phyloP scores from a whole-genome alignment of 2,329 filamentous ascomycete species.

The Talaromyces sp. region DNA sequence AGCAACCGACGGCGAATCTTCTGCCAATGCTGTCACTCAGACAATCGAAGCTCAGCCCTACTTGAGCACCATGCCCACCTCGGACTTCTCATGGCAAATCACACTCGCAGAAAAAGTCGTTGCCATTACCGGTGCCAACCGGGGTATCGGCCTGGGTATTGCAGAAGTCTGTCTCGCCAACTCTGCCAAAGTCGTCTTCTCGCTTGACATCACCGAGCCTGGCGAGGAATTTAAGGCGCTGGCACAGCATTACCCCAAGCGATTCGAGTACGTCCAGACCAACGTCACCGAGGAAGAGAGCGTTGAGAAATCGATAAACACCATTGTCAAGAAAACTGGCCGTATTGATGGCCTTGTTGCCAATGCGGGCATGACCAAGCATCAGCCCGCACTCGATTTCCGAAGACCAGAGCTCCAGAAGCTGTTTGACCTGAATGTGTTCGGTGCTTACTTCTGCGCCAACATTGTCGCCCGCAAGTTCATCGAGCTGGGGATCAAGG shows the following conservation, averaged over 20 bases:
- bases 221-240: conserved; percentile 31
- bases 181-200: conserved; percentile 37
- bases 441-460: conserved; percentile 28
- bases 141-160: conserved; percentile 41
- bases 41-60: conserved; percentile 15
- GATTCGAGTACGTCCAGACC: conserved; percentile 43
- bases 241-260: conserved; percentile 37
- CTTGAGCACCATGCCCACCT: conserved; percentile 37
- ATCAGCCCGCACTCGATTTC: conserved; percentile 45
- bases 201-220: conserved; percentile 37
- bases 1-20: no score
- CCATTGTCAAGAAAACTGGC: conserved; percentile 35
- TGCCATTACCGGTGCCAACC: conserved; percentile 24
- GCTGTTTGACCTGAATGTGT: conserved; percentile 44
- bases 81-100: conserved; percentile 35
- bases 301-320: conserved; percentile 38
- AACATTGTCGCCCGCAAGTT: conserved; percentile 29
- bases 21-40: no score
- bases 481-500: conserved; percentile 37
- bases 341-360: conserved; percentile 41
- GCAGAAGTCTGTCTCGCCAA: conserved; percentile 47
- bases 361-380: conserved; percentile 44
- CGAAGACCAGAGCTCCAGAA: conserved; percentile 35
- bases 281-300: conserved; percentile 43
- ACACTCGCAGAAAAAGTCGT: conserved; percentile 38